Base-by-base conservation (phyloP, 805 yeast species). In the Candida easanensis region DNA sequence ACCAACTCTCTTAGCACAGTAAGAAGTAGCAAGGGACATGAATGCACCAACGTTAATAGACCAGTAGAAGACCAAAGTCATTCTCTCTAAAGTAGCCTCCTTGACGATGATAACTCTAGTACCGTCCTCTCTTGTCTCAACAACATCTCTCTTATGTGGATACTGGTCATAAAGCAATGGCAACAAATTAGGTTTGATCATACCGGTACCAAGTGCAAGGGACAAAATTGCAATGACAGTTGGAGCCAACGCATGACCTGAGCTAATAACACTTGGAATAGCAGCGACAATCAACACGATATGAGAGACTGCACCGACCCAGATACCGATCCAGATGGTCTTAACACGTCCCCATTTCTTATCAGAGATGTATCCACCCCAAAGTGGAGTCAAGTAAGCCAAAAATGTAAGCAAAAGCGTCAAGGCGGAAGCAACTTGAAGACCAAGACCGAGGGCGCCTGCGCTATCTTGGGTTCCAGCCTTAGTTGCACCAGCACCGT, bases 361-460 rank as follows among this genome's bases (percentile, higher is more conserved):
- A 64, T 86, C 95, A 42, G 93, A 80, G 21, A 85, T 54, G 64
- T 80, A 77, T 41, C 88, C 93, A 53, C 89, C 90, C 44, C 81
- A 70, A 41, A 86, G 70, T 23, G 95, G 95, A 35, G 91, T 83
- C 36, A 84, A 71, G 62, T 85, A 86, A 59, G 89, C 82, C 85
- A 89, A 82, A 61, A 86, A 86, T 59, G 83, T 88, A 72, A 84
- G 80, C 56, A 84, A 79, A 61, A 84, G 79, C n/a, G 86, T 76
- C 48, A 85, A 70, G 84, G 69, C 81, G 84, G 15, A 80, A 23
- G 93, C 88, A 50, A 80, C 77, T 45, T 71, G 71, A 45, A 75
- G 68, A 42, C 82, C 80, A 53, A 82, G 69, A 37, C 74, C 73
- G 47, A 86, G 70, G 11, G 82, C 79, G 62, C 88, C 85, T 22